Conservation (phyloP, 768 basidiomycete species). For the Phlebiopsis gigantea region DNA sequence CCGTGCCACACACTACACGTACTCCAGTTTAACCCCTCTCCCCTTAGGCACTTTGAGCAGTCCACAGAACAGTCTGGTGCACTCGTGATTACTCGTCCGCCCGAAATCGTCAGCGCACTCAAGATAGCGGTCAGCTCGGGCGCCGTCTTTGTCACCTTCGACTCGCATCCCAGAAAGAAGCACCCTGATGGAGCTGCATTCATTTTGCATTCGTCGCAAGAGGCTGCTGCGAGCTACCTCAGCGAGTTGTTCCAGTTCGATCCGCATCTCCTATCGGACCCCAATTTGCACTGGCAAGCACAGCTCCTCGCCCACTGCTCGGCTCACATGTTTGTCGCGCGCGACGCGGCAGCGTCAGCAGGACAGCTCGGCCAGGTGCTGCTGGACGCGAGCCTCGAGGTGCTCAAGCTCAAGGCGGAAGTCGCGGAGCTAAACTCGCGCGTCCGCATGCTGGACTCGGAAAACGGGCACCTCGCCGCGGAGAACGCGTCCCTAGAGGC, state of each 20-base stretch:
- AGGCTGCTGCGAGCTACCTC: slow-evolving; percentile 39
- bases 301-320: slow-evolving; percentile 58
- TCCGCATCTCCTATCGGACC: slow-evolving; percentile 34
- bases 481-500: slow-evolving; percentile 3
- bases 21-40: background rate
- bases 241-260: slow-evolving; percentile 47
- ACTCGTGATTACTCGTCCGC: slow-evolving; percentile 60
- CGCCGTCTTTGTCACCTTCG: slow-evolving; percentile 55
- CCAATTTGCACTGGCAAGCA: slow-evolving; percentile 55
- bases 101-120: slow-evolving; percentile 60
- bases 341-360: slow-evolving; percentile 17
- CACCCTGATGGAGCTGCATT: slow-evolving; percentile 59
- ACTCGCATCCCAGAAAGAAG: slow-evolving; percentile 54
- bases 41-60: slow-evolving; percentile 16
- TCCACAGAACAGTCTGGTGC: slow-evolving; percentile 3
- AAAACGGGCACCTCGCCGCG: slow-evolving; percentile 14
- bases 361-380: slow-evolving; percentile 29
- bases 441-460: slow-evolving; percentile 20
- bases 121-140: slow-evolving; percentile 20
- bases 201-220: slow-evolving; percentile 43
- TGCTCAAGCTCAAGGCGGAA: slow-evolving; percentile 23
- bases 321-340: slow-evolving; percentile 47
- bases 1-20: background rate
- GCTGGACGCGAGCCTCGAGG: slow-evolving; percentile 44
- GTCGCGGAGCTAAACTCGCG: slow-evolving; percentile 26